Percentiles rank a stretch among this genome's conserved stretches.
Conservation (phyloP, 495 filamentous ascomycete species). For the Podospora fimiseda region DNA sequence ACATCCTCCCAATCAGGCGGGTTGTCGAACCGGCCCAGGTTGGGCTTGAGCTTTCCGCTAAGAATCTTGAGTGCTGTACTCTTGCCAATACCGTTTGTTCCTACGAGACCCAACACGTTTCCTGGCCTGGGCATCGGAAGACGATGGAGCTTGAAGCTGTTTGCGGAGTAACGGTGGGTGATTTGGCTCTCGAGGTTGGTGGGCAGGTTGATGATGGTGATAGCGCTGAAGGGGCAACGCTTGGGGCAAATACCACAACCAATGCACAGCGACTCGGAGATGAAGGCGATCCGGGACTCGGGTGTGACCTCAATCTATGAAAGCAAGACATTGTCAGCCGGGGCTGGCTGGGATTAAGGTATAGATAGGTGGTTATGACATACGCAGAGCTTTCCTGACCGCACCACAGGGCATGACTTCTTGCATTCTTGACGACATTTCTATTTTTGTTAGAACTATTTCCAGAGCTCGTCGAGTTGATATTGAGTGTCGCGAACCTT, state of each 20-base stretch:
- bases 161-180: conserved; percentile 96
- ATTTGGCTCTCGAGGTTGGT: conserved; percentile 97
- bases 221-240: conserved; percentile 98
- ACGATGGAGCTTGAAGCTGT: conserved; percentile 98
- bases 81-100: conserved; percentile 99
- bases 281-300: conserved; percentile 94
- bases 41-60: conserved; percentile 96
- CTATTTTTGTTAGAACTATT: conserved; percentile 15
- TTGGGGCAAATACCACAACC: conserved; percentile 99
- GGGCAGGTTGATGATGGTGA: conserved; percentile 98
- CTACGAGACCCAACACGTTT: conserved; percentile 93
- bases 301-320: conserved; percentile 51
- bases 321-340: background rate
- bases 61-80: conserved; percentile 97
- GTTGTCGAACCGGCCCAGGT: conserved; percentile 89
- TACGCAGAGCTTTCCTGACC: conserved; percentile 86
- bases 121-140: conserved; percentile 92
- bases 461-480: background rate
- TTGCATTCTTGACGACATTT: conserved; percentile 88
- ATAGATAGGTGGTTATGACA: background rate
- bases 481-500: conserved; percentile 55
- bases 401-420: conserved; percentile 94
- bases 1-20: conserved; percentile 99
- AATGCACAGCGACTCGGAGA: conserved; percentile 69
- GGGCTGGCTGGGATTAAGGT: background rate